A percentile compares a stretch with the other conserved stretches of the same genome.
Evolutionary conservation across 192 early-diverging fungal species (phyloP).

Genomic region (Podila clonocystis): DNA sequence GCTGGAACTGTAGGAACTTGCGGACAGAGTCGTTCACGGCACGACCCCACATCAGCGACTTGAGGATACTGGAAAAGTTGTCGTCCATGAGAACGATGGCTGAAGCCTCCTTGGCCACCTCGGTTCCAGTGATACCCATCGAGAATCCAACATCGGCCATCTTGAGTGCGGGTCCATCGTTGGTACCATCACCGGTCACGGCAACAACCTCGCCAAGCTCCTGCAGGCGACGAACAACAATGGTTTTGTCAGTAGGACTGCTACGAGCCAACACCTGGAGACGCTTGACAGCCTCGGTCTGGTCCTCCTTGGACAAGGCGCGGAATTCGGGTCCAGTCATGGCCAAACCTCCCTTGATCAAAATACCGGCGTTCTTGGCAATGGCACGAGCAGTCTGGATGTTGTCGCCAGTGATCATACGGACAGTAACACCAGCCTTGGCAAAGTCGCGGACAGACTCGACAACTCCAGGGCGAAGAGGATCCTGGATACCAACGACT

Average conservation of each 20-base stretch:
- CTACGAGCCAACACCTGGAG: slow-evolving; percentile 90
- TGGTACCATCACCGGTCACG: slow-evolving; percentile 90
- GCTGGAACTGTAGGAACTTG: slow-evolving; percentile 89
- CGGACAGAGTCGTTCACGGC: slow-evolving; percentile 86
- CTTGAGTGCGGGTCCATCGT: slow-evolving; percentile 89
- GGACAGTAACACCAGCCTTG: slow-evolving; percentile 85
- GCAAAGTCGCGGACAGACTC: slow-evolving; percentile 81
- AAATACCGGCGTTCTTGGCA: slow-evolving; percentile 87
- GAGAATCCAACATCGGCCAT: slow-evolving; percentile 92
- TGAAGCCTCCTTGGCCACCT: slow-evolving; percentile 86
- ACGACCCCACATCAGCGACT: slow-evolving; percentile 83
- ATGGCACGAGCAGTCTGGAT: slow-evolving; percentile 91
- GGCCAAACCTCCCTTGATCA: slow-evolving; percentile 76
- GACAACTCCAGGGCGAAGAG: slow-evolving; percentile 82
- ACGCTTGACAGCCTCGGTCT: slow-evolving; percentile 70
- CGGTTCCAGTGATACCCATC: slow-evolving; percentile 93
- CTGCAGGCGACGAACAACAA: slow-evolving; percentile 82
- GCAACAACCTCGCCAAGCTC: slow-evolving; percentile 75
- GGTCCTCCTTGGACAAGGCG: slow-evolving; percentile 68
- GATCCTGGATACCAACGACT: slow-evolving; percentile 91
- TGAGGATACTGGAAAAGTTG: slow-evolving; percentile 86
- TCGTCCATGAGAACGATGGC: slow-evolving; percentile 91
- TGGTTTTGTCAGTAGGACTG: slow-evolving; percentile 90
- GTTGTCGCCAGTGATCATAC: slow-evolving; percentile 92
- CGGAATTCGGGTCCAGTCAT: slow-evolving; percentile 88